Conservation (phyloP, 2,329 filamentous ascomycete species). For the Metarhizium anisopliae region DNA sequence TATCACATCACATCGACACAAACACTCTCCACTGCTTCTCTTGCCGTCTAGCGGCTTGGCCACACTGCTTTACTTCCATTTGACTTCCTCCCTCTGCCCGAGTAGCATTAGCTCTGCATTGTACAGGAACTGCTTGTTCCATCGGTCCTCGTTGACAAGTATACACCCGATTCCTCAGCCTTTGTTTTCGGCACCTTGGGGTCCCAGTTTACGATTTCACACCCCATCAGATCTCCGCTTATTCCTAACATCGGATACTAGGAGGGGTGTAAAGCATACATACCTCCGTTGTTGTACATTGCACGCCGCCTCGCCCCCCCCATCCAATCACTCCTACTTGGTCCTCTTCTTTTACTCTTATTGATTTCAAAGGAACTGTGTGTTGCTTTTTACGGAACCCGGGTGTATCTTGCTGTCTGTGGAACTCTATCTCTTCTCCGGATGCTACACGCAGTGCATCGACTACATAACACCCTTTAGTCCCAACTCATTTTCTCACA, state of each 20-base stretch:
- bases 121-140: neutral
- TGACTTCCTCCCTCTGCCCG: neutral
- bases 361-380: neutral
- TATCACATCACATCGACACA: neutral
- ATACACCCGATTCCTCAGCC: neutral
- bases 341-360: neutral
- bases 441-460: neutral
- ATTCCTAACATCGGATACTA: neutral
- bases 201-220: neutral
- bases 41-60: neutral
- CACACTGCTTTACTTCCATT: neutral
- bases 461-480: neutral
- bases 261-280: neutral
- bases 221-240: neutral
- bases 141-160: neutral
- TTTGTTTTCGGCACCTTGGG: neutral
- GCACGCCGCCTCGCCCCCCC: neutral
- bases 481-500: neutral
- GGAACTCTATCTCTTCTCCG: neutral
- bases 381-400: neutral
- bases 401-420: neutral
- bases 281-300: no score
- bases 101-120: neutral
- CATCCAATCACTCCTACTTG: neutral
- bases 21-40: neutral